A percentile compares a stretch with the other conserved stretches of the same genome.
These are phyloP conservation scores for Patellifolia procumbens DNA, from an alignment of 179 eudicot species.

Conservation along the genomic window DNA sequence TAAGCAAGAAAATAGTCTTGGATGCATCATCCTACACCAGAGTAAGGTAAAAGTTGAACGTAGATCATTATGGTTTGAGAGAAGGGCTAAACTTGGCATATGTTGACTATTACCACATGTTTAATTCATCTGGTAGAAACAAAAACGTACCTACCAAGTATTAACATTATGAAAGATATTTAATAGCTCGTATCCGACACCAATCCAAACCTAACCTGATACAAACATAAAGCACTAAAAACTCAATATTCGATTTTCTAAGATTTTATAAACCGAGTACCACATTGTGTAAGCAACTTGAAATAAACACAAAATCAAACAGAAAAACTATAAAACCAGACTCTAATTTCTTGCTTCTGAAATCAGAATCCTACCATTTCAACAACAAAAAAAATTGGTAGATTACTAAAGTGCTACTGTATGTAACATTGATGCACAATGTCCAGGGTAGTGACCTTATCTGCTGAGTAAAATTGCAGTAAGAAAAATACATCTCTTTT, in stretches of 20 bases:
- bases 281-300: not conserved
- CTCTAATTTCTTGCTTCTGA: no score
- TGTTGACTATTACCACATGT: no score
- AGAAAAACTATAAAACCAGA: no score
- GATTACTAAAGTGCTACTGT: not conserved
- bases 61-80: not conserved
- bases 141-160: not conserved
- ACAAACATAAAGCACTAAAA: not conserved
- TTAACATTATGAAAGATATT: not conserved
- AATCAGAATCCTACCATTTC: no score
- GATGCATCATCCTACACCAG: no score
- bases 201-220: not conserved
- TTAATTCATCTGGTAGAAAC: not conserved
- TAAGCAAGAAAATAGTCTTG: no score
- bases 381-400: no score
- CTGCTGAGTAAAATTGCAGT: no score
- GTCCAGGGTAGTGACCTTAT: no score
- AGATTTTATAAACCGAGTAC: not conserved
- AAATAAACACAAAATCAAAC: not conserved
- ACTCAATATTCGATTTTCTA: not conserved
- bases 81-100: not conserved
- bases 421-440: no score
- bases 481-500: not conserved
- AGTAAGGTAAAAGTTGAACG: no score
- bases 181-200: not conserved